Conservation (phyloP, 306 rosid genomes). For the Vicia sativa region DNA sequence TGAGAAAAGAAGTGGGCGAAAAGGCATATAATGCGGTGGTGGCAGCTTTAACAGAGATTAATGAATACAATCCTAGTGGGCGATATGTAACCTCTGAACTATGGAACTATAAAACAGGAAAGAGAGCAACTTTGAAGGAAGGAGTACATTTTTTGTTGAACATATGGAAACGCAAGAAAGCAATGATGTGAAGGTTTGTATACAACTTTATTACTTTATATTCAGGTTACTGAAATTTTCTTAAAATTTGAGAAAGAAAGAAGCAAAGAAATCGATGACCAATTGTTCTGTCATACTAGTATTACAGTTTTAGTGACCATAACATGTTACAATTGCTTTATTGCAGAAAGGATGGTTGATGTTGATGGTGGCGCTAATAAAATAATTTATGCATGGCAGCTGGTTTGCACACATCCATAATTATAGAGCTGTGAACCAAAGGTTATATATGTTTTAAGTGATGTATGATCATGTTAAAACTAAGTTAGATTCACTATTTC, state of each 20-base stretch:
- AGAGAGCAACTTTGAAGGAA: slow-evolving; percentile 53
- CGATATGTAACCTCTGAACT: slow-evolving; percentile 53
- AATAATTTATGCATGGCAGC: slow-evolving; percentile 23
- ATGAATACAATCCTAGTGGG: slow-evolving; percentile 65
- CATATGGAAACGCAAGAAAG: slow-evolving; percentile 51
- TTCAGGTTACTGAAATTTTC: slow-evolving; percentile 26
- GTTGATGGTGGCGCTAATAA: slow-evolving; percentile 30
- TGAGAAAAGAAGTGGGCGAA: slow-evolving; percentile 53
- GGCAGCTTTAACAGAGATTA: slow-evolving; percentile 52
- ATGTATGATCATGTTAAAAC: slow-evolving; percentile 5
- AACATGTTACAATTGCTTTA: no score
- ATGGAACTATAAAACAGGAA: slow-evolving; percentile 57
- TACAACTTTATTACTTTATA: slow-evolving; percentile 10
- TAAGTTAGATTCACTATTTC: background rate
- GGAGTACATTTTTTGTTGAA: slow-evolving; percentile 46
- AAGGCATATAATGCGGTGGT: slow-evolving; percentile 51
- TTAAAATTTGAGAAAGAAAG: background rate
- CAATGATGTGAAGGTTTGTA: slow-evolving; percentile 47
- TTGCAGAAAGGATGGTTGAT: background rate
- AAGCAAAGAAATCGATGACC: background rate
- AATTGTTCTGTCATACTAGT: background rate
- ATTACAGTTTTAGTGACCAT: no score
- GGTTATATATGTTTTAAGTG: slow-evolving; percentile 5
- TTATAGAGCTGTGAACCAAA: background rate
- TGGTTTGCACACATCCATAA: slow-evolving; percentile 11